These are phyloP conservation scores for Rhizoctonia solani DNA, from an alignment of 1,284 basidiomycete species.

Conservation along the genomic window DNA sequence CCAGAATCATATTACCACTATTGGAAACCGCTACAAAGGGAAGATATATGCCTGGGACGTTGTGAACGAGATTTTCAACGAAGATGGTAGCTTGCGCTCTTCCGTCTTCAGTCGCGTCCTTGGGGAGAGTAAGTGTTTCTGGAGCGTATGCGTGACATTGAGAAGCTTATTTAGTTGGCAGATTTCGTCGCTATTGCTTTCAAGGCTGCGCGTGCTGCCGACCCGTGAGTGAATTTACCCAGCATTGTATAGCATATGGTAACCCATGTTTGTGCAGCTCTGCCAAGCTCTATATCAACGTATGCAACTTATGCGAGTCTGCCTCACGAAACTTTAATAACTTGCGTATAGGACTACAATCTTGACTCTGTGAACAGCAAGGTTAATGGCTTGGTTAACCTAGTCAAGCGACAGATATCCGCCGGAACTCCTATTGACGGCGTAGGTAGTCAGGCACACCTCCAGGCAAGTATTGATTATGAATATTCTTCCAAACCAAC, in stretches of 20 bases:
- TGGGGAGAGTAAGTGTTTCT: constrained; percentile 17
- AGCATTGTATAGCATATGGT: neutral
- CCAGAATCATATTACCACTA: constrained; percentile 24
- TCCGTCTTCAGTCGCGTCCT: constrained; percentile 35
- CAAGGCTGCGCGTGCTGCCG: constrained; percentile 31
- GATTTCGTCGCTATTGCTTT: constrained; percentile 41
- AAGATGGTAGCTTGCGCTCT: constrained; percentile 35
- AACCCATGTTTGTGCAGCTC: neutral
- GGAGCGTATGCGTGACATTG: neutral
- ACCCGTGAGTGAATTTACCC: neutral
- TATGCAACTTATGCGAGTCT: neutral
- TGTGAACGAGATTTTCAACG: constrained; percentile 33
- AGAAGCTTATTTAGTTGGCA: neutral
- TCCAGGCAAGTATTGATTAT: neutral
- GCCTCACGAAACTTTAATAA: neutral
- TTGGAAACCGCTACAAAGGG: constrained; percentile 16
- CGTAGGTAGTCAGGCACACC: constrained; percentile 54
- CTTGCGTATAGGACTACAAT: constrained; percentile 21
- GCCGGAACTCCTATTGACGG: constrained; percentile 60
- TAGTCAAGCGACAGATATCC: constrained; percentile 54
- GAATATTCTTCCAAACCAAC: neutral
- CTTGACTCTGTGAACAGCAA: constrained; percentile 50
- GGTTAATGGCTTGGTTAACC: constrained; percentile 55
- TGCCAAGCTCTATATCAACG: constrained; percentile 41
- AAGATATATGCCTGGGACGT: constrained; percentile 32